phyloP scores from a whole-genome alignment of 768 basidiomycete species.

The Brasilioporus rufonigricans region DNA sequence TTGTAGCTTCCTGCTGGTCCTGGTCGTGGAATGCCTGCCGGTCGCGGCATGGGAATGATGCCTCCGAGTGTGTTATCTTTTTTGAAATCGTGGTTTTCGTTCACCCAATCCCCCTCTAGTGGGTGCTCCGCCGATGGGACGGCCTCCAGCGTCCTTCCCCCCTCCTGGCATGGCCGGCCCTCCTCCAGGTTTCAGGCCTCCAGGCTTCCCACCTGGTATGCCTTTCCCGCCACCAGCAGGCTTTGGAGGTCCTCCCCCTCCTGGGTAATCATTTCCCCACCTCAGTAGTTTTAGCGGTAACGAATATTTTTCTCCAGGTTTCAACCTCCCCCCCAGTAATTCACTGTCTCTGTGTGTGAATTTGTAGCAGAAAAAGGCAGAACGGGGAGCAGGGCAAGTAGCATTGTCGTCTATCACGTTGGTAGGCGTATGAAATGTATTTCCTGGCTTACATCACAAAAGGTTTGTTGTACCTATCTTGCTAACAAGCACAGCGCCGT shows the following conservation, averaged over 20 bases:
- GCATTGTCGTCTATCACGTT: constrained; percentile 23
- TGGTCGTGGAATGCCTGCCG: constrained; percentile 93
- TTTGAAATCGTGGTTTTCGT: constrained; percentile 15
- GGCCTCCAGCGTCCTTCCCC: constrained; percentile 63
- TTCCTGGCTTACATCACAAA: constrained; percentile 16
- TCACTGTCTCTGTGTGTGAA: constrained; percentile 5
- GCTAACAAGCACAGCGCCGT: constrained; percentile 26
- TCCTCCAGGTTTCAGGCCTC: constrained; percentile 83
- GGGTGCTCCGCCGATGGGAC: constrained; percentile 57
- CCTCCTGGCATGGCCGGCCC: constrained; percentile 83
- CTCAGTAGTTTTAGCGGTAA: constrained; percentile 3
- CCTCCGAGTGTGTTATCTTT: constrained; percentile 61
- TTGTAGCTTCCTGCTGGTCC: constrained; percentile 80
- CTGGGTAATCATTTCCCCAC: constrained; percentile 57
- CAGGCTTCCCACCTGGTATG: constrained; percentile 80
- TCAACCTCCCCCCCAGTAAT: constrained; percentile 47
- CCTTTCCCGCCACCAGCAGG: constrained; percentile 80
- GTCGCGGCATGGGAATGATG: constrained; percentile 96
- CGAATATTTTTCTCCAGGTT: constrained; percentile 32
- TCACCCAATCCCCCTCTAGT: constrained; percentile 36
- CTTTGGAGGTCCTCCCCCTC: constrained; percentile 79
- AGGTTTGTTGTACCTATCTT: constrained; percentile 29
- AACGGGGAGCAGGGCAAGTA: constrained; percentile 25
- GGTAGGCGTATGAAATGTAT: constrained; percentile 27
- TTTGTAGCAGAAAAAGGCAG: constrained; percentile 15